These are phyloP conservation scores for Hyparrhenia diplandra DNA, from an alignment of 176 grass and related monocot species.

Conservation along the genomic window DNA sequence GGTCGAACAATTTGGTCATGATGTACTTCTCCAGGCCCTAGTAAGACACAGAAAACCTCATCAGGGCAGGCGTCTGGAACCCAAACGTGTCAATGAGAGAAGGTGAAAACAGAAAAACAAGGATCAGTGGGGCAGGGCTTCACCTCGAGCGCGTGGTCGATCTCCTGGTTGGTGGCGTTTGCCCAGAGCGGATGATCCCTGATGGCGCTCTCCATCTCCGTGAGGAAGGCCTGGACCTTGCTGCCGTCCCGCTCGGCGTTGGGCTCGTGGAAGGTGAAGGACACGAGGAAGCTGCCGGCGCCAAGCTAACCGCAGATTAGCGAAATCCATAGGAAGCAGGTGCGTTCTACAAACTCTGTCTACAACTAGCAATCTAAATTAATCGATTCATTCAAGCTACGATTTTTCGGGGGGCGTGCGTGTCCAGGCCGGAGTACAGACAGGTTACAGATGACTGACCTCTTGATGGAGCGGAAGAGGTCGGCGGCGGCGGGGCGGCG, in stretches of 20 bases:
- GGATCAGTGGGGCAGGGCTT: neutral
- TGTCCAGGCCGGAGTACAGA: neutral
- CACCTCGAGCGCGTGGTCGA: slow-evolving; percentile 90
- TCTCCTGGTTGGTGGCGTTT: slow-evolving; percentile 62
- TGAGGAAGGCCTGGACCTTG: slow-evolving; percentile 71
- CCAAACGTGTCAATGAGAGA: neutral
- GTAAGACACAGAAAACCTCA: neutral
- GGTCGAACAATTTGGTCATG: slow-evolving; percentile 86
- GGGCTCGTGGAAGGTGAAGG: slow-evolving; percentile 53
- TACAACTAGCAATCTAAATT: neutral
- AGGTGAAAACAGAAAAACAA: neutral
- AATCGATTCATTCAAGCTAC: neutral
- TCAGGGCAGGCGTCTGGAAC: neutral
- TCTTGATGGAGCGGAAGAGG: slow-evolving; percentile 73
- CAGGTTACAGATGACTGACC: slow-evolving; percentile 12
- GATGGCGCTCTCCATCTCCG: slow-evolving; percentile 59
- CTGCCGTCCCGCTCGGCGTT: slow-evolving; percentile 50
- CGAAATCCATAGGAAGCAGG: neutral
- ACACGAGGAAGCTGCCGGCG: slow-evolving; percentile 65
- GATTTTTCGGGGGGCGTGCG: neutral
- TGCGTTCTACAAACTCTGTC: neutral
- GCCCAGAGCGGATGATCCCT: slow-evolving; percentile 73
- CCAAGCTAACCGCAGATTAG: neutral
- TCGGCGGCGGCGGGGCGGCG: slow-evolving; percentile 74
- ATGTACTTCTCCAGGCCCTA: slow-evolving; percentile 89